Base-by-base conservation (phyloP, 345 rosid species). In the Populus nigra region DNA sequence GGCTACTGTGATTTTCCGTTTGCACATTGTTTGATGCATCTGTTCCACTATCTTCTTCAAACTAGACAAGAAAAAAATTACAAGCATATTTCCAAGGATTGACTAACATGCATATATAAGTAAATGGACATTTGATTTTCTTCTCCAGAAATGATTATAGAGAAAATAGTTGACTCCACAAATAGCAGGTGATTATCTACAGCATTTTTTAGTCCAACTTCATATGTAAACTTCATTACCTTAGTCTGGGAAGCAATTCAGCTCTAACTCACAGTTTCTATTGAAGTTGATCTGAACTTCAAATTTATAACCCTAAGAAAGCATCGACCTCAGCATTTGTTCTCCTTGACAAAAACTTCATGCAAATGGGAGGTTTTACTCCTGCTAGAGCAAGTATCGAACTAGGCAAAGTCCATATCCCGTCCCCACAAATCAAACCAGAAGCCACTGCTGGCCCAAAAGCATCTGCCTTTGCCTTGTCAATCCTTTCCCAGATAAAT, bases 281-380 rank as follows among this genome's bases (percentile, higher is more conserved):
- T 55, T 55, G 11, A 55, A 55, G 62, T 55, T 20, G 25, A 55
- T 55, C 62, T 20, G 62, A 55, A 20, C 62, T 22, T 43, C n/a
- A 23, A 9, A 18, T 59, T n/a, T 59, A 59, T 59, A 29, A 59
- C 16, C 68, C 68, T 8, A 65, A 16, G n/a, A 27, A 65, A 5
- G 39, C 35, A 31, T 65, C 68, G 16, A 65, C 68, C 68, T 65
- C 31, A 1, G 38, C 5, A 71, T 72, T 80, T 69, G 75, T 53
- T 69, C 33, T 11, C 79, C 75, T 69, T 49, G 67, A 18, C 17
- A 82, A 55, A 82, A 86, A 87, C 75, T 84, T 78, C 87, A 87
- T 87, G 80, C 89, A 87, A 2, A 84, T 82, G 15, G 89, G 89
- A 31, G 86, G 89, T 25, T 81, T 80, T 23, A 84, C 80, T 72